Evolutionary conservation across 352 stramenopile species (phyloP).

Genomic region (Aphanomyces invadans): DNA sequence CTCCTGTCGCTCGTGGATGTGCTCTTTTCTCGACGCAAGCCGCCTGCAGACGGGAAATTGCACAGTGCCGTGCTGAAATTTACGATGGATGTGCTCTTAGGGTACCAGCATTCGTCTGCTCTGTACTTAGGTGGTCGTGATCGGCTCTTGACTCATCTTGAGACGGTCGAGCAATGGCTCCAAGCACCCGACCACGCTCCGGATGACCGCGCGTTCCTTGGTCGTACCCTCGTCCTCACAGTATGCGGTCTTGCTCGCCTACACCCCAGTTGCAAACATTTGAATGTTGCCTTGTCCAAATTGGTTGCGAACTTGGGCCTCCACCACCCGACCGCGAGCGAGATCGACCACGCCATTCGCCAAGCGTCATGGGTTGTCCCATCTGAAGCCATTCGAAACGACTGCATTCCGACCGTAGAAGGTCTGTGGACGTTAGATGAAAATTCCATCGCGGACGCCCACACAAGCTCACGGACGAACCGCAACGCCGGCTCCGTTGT

Average conservation of each 20-base stretch:
- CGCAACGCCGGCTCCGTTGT: slow-evolving; percentile 66
- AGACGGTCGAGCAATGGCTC: slow-evolving; percentile 16
- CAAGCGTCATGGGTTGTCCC: slow-evolving; percentile 57
- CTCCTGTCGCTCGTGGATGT: slow-evolving; percentile 35
- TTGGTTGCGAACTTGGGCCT: slow-evolving; percentile 35
- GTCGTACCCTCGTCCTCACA: neutral
- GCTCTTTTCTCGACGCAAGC: slow-evolving; percentile 16
- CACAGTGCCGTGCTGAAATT: slow-evolving; percentile 27
- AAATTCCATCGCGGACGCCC: slow-evolving; percentile 52
- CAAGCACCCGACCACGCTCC: neutral
- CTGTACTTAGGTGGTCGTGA: slow-evolving; percentile 40
- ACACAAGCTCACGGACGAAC: slow-evolving; percentile 26
- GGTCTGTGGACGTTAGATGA: slow-evolving; percentile 78
- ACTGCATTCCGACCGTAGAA: slow-evolving; percentile 54
- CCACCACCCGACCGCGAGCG: slow-evolving; percentile 33
- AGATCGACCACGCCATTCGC: slow-evolving; percentile 40
- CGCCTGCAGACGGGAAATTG: slow-evolving; percentile 39
- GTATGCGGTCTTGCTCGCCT: slow-evolving; percentile 5
- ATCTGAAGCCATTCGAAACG: slow-evolving; percentile 18
- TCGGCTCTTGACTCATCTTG: slow-evolving; percentile 39
- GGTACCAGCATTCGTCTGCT: slow-evolving; percentile 66
- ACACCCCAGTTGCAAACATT: neutral
- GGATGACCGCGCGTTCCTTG: neutral
- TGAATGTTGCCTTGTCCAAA: slow-evolving; percentile 25
- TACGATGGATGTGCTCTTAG: slow-evolving; percentile 37